These are phyloP conservation scores for Aphanomyces stellatus DNA, from an alignment of 352 stramenopile species.

Conservation along the genomic window DNA sequence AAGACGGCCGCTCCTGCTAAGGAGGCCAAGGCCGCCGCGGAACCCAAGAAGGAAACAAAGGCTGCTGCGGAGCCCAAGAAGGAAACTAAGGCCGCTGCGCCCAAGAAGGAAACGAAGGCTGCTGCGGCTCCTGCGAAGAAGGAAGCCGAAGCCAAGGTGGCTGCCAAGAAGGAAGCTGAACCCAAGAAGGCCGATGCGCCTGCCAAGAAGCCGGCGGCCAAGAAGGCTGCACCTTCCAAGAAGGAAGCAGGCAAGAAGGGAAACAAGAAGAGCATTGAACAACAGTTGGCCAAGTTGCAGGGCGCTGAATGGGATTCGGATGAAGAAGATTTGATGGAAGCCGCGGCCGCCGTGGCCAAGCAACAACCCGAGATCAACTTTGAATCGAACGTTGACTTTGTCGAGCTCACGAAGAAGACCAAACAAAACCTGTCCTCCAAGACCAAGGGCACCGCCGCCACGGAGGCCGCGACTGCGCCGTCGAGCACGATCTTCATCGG, in stretches of 20 bases:
- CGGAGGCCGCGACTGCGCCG: constrained; percentile 22
- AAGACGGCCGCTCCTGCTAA: background rate
- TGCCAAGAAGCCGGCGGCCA: background rate
- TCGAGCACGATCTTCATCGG: constrained; percentile 95
- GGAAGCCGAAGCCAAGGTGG: background rate
- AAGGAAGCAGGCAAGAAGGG: constrained; percentile 18
- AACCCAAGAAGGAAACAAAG: background rate
- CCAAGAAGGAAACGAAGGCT: background rate
- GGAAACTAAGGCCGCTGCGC: background rate
- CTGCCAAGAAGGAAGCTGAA: background rate
- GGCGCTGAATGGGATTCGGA: constrained; percentile 81
- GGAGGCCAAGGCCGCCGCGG: background rate
- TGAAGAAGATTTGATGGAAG: constrained; percentile 42
- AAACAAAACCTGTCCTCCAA: constrained; percentile 21
- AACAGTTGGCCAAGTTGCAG: constrained; percentile 72
- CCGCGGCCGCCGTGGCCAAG: constrained; percentile 19
- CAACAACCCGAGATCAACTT: constrained; percentile 21
- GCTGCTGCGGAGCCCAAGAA: background rate
- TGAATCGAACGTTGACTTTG: constrained; percentile 16
- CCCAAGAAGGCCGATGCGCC: background rate
- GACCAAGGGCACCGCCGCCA: constrained; percentile 5
- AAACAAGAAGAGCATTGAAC: constrained; percentile 29
- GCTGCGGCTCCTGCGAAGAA: background rate
- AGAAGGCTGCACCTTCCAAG: background rate
- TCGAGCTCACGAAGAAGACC: constrained; percentile 20